Evolutionary conservation across 2,329 filamentous ascomycete species (phyloP), one percentile per base, ranked within the genome.

Genomic region (Aspergillus sclerotialis): DNA sequence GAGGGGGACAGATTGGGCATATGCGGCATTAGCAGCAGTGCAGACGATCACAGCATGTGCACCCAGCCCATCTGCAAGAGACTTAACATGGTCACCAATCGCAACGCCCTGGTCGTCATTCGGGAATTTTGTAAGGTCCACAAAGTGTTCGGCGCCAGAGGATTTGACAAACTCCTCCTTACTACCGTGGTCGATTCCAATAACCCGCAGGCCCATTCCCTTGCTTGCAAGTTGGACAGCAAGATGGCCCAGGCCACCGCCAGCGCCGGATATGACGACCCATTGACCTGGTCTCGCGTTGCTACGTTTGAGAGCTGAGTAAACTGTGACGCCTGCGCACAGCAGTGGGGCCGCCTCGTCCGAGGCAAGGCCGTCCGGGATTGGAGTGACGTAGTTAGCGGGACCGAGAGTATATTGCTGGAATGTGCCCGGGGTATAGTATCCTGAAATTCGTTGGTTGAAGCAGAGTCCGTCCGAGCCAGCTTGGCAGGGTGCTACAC

Each of bases 381-480:
- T 82, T 2, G 78, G 78, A 0, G 80, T 84, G 2, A 83, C 80
- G 53, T 84, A 84, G 58, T 73, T 72, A 3, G 79, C 79, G 7
- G 77, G 76, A 0, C 70, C 73, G 11, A 81, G 52, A 12, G 73
- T 72, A 49, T 83, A 84, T 60, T 83, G 78, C 53, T 84, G 80
- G 53, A 84, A 84, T n/a, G 80, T 84, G 24, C 80, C 80, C 0
- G 80, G 80, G 0, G 72, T 76, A 53, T 76, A 81, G 60, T 82
- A 84, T 4, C 80, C 80, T 0, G 73, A 78, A 31, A 84, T 55
- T 50, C 73, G 75, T 39, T 68, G 64, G 27, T 74, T 71, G 43
- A 67, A 62, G 56, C 76, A 80, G 25, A 68, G 57, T 7, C 68
- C 73, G 42, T 79, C 77, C 15, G 67, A 60, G 28, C 72, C 73